Conservation (phyloP, 202 grass and related monocot species). For the Schoenoplectus tabernaemontani region DNA sequence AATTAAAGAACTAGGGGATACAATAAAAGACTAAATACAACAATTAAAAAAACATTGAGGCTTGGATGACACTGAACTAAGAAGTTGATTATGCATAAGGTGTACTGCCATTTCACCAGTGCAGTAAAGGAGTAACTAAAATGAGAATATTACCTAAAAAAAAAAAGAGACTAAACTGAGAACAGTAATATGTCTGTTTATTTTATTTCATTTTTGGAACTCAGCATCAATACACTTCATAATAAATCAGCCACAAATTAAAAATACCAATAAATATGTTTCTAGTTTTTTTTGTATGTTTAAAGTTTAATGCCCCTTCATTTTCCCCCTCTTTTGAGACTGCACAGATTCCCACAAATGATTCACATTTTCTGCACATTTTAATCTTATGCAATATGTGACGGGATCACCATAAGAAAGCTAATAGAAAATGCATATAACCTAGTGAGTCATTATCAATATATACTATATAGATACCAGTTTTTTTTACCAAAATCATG, state of each 20-base stretch:
- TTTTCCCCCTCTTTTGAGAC: background rate
- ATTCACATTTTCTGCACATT: background rate
- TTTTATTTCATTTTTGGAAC: background rate
- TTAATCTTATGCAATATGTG: background rate
- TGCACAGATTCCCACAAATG: background rate
- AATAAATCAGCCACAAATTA: background rate
- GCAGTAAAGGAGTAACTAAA: background rate
- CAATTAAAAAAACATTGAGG: background rate
- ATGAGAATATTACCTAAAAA: background rate
- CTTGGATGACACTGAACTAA: background rate
- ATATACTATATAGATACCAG: background rate
- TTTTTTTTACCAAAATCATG: background rate
- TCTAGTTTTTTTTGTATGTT: background rate
- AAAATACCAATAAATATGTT: background rate
- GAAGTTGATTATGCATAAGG: background rate
- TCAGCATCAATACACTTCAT: background rate
- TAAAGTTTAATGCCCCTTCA: background rate
- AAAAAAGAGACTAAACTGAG: too few species aligned
- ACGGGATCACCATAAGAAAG: background rate
- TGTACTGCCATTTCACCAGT: background rate
- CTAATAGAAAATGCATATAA: background rate
- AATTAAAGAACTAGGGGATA: background rate
- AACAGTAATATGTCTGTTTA: background rate
- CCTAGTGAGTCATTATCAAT: background rate
- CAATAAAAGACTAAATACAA: background rate